Evolutionary conservation across 495 filamentous ascomycete genomes (phyloP).

Genomic region (Xylaria flabelliformis): DNA sequence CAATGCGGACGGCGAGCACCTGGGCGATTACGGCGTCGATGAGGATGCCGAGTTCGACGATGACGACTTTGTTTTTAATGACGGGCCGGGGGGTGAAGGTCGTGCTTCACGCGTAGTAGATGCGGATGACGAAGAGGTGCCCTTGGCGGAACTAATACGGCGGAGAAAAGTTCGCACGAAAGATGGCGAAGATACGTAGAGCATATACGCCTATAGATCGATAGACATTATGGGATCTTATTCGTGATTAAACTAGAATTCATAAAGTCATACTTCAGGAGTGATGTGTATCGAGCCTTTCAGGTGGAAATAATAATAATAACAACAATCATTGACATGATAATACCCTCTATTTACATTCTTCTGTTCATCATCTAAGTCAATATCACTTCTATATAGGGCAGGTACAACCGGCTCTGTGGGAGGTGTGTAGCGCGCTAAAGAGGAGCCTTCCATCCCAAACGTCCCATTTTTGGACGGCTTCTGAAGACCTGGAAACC

Average conservation of each 20-base stretch:
- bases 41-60: slow-evolving; percentile 77
- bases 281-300: not conserved
- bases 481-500: not conserved
- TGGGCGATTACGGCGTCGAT: slow-evolving; percentile 91
- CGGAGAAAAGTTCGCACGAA: slow-evolving; percentile 49
- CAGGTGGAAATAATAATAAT: not conserved
- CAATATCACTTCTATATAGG: slow-evolving; percentile 9
- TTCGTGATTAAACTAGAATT: not conserved
- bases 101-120: not conserved
- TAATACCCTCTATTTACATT: slow-evolving; percentile 13
- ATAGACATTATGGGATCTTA: not conserved
- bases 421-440: not conserved
- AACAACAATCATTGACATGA: not conserved
- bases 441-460: not conserved
- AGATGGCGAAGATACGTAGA: slow-evolving; percentile 36
- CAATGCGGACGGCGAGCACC: slow-evolving; percentile 82
- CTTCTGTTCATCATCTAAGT: slow-evolving; percentile 5
- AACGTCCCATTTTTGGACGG: not conserved
- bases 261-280: not conserved
- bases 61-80: not conserved
- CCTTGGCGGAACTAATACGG: slow-evolving; percentile 70
- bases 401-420: not conserved
- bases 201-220: not conserved
- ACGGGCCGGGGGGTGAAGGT: not conserved
- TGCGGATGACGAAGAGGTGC: slow-evolving; percentile 73